Evolutionary conservation across 2,329 filamentous ascomycete genomes (phyloP).

Genomic region (Monosporascus sp.): DNA sequence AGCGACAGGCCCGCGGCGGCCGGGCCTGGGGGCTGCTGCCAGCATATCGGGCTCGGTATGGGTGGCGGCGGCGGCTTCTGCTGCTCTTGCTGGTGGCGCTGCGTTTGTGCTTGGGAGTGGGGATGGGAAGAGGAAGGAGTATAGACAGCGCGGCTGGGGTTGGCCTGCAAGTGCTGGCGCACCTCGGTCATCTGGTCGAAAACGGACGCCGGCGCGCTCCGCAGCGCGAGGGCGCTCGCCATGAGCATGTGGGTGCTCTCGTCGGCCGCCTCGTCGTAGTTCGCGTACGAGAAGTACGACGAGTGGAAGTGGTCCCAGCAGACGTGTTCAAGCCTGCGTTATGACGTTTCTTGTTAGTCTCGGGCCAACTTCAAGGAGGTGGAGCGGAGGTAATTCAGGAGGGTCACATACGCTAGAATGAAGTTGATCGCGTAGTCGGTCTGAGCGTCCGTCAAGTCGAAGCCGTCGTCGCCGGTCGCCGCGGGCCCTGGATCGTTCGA

Average conservation of each 20-base stretch:
- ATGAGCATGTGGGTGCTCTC: slow-evolving; percentile 25
- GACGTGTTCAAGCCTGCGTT: slow-evolving; percentile 44
- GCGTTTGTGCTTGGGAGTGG: background rate
- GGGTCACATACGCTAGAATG: slow-evolving; percentile 41
- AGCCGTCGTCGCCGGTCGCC: background rate
- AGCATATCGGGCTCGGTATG: slow-evolving; percentile 1
- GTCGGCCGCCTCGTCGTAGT: slow-evolving; percentile 19
- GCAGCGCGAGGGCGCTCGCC: slow-evolving; percentile 23
- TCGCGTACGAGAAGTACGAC: slow-evolving; percentile 32
- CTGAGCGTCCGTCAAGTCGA: slow-evolving; percentile 30
- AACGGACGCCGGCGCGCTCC: slow-evolving; percentile 11
- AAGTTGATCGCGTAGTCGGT: slow-evolving; percentile 47
- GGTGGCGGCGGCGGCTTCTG: background rate
- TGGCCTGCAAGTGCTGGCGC: slow-evolving; percentile 2
- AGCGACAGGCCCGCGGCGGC: slow-evolving; percentile 35
- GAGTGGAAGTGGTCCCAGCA: slow-evolving; percentile 46
- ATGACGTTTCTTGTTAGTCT: background rate
- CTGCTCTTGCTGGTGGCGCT: background rate
- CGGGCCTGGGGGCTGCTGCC: slow-evolving; percentile 29
- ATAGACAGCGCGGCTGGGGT: background rate
- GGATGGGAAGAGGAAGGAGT: background rate
- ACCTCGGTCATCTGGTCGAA: slow-evolving; percentile 11
- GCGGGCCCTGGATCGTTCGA: background rate
- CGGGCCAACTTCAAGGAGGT: background rate
- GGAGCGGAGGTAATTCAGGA: background rate